These are phyloP conservation scores for Fusarium incarnatum DNA, from an alignment of 2,329 filamentous ascomycete species.

Conservation along the genomic window DNA sequence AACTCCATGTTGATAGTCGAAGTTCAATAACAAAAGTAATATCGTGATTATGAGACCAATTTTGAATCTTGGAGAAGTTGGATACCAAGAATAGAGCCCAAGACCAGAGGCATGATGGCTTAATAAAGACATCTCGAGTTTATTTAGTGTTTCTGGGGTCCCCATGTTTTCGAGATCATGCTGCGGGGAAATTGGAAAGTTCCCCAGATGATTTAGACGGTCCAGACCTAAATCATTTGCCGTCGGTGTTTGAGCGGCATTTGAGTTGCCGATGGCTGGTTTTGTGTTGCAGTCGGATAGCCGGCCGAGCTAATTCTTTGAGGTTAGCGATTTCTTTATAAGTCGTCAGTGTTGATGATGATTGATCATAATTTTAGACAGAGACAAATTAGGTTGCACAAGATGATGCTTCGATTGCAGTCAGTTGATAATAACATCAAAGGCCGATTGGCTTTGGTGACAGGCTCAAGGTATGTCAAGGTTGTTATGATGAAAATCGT, in stretches of 20 bases:
- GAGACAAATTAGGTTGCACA: background rate
- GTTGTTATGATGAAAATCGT: too few relatives aligned
- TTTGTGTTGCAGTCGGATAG: background rate
- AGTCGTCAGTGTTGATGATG: background rate
- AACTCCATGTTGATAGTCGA: conserved; percentile 21
- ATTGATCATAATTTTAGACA: background rate
- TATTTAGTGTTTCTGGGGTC: conserved; percentile 19
- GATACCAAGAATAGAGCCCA: background rate
- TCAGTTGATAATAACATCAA: conserved; percentile 24
- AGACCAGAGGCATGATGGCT: conserved; percentile 3
- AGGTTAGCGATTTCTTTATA: conserved; percentile 7
- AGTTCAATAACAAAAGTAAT: background rate
- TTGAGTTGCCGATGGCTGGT: background rate
- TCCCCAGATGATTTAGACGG: conserved; percentile 2
- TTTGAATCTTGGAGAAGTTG: background rate
- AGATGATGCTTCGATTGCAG: conserved; percentile 21
- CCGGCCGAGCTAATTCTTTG: background rate
- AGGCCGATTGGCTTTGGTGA: conserved; percentile 39
- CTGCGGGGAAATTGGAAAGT: conserved; percentile 7
- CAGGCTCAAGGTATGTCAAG: conserved; percentile 27
- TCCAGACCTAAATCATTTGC: conserved; percentile 14
- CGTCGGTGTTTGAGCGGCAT: conserved; percentile 20
- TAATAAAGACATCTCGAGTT: conserved; percentile 27
- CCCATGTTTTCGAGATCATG: conserved; percentile 15
- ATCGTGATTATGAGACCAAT: background rate